phyloP scores from a whole-genome alignment of 1,284 basidiomycete species.

The Binderoboletus segoi region DNA sequence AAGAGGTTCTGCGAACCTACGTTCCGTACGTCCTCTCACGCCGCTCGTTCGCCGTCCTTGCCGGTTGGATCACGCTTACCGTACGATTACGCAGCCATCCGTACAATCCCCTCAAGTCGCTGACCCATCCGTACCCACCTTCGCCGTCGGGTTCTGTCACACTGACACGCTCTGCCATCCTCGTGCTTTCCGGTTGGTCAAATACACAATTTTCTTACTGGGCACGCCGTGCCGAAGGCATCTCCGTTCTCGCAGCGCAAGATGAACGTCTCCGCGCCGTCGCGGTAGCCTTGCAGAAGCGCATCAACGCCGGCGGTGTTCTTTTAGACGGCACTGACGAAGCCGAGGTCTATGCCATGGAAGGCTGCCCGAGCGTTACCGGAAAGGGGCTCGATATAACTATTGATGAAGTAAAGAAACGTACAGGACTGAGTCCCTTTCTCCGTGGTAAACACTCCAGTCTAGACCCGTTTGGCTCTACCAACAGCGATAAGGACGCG shows the following conservation, averaged over 20 bases:
- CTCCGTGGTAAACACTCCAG: constrained; percentile 54
- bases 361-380: constrained; percentile 41
- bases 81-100: constrained; percentile 43
- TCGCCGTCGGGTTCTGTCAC: constrained; percentile 47
- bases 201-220: constrained; percentile 56
- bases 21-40: constrained; percentile 44
- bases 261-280: constrained; percentile 45
- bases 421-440: constrained; percentile 49
- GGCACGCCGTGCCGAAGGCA: constrained; percentile 50
- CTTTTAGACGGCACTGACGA: constrained; percentile 32
- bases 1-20: constrained; percentile 48
- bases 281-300: constrained; percentile 42
- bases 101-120: constrained; percentile 52
- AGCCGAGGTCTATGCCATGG: constrained; percentile 23
- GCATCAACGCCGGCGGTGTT: constrained; percentile 41
- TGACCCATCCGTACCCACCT: constrained; percentile 42
- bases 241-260: constrained; percentile 45
- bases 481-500: constrained; percentile 39
- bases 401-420: constrained; percentile 52
- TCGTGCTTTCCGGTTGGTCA: constrained; percentile 51
- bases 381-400: constrained; percentile 52
- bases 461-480: constrained; percentile 50
- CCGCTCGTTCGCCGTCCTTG: constrained; percentile 5
- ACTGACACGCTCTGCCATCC: constrained; percentile 49
- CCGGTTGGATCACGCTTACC: constrained; percentile 23